Percentiles rank a stretch among this genome's conserved stretches.
phyloP scores from a whole-genome alignment of 331 rosid genomes.

The Cydonia oblonga region DNA sequence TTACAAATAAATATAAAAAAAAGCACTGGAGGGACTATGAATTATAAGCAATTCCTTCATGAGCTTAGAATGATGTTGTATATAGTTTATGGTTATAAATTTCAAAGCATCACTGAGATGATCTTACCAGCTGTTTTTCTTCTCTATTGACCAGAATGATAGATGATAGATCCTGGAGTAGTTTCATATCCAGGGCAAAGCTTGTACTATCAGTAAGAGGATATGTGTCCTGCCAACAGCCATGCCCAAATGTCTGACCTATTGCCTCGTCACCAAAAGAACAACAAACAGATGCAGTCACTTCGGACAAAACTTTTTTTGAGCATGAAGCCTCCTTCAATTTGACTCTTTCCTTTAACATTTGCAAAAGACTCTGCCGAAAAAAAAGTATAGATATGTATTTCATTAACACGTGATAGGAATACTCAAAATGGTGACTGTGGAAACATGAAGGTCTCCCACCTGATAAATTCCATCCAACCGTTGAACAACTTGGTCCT shows the following conservation, averaged over 20 bases:
- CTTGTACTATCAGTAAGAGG: constrained; percentile 51
- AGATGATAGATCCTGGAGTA: constrained; percentile 52
- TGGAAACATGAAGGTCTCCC: constrained; percentile 7
- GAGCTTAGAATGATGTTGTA: too few relatives aligned
- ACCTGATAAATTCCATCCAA: constrained; percentile 60
- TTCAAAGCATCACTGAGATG: not conserved
- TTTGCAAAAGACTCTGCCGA: constrained; percentile 23
- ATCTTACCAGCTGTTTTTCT: constrained; percentile 36
- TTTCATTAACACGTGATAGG: not conserved
- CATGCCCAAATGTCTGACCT: constrained; percentile 33
- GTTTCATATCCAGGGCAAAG: constrained; percentile 57
- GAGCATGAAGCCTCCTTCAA: constrained; percentile 23
- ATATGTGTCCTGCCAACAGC: constrained; percentile 50
- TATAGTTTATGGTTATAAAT: not conserved
- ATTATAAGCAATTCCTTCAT: too few relatives aligned
- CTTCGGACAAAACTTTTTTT: constrained; percentile 15
- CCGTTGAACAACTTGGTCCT: constrained; percentile 16
- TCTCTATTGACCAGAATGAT: constrained; percentile 36
- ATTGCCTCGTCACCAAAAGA: constrained; percentile 32
- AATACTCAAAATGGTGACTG: not conserved
- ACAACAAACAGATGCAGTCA: constrained; percentile 40
- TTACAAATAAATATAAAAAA: too few relatives aligned
- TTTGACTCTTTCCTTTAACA: constrained; percentile 34
- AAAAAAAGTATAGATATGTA: not conserved
- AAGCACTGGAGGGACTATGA: too few relatives aligned